Percentiles rank a stretch among this genome's conserved stretches.
Conservation (phyloP, 2,329 filamentous ascomycete species). For the Alternaria ethzedia region DNA sequence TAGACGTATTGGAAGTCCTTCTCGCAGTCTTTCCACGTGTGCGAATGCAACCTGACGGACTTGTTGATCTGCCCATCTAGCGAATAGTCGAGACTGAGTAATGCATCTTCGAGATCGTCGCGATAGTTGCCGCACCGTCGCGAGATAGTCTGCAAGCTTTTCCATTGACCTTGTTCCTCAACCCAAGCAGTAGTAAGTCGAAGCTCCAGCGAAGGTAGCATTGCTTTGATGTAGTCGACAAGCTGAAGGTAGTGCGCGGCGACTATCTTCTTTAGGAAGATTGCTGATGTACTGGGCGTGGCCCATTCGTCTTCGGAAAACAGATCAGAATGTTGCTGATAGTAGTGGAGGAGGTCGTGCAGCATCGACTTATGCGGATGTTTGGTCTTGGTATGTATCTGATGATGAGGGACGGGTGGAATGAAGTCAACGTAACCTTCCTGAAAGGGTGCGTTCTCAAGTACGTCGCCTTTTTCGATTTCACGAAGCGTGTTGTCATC, state of each 20-base stretch:
- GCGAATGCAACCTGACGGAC: neutral
- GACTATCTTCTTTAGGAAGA: conserved; percentile 45
- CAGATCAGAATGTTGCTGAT: conserved; percentile 26
- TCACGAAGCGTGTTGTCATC: neutral
- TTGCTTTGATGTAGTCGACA: conserved; percentile 44
- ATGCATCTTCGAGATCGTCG: conserved; percentile 44
- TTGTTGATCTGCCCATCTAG: conserved; percentile 15
- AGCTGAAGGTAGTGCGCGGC: conserved; percentile 43
- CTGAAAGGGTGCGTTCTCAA: conserved; percentile 36
- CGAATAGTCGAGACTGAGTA: conserved; percentile 36
- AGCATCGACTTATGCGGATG: conserved; percentile 40
- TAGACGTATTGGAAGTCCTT: conserved; percentile 45
- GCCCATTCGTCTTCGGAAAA: conserved; percentile 28
- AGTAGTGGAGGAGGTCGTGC: conserved; percentile 37
- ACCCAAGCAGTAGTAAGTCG: conserved; percentile 41
- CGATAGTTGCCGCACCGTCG: conserved; percentile 45
- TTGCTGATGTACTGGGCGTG: conserved; percentile 25
- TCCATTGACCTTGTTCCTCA: conserved; percentile 46
- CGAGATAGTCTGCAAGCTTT: conserved; percentile 39
- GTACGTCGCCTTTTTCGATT: conserved; percentile 1
- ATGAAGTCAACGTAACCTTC: conserved; percentile 42
- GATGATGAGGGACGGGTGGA: conserved; percentile 12
- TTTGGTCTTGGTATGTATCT: neutral
- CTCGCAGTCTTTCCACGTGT: conserved; percentile 34
- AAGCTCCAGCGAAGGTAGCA: conserved; percentile 43